Base-by-base conservation (phyloP, 2,329 filamentous ascomycete genomes). In the Penicillium italicum region DNA sequence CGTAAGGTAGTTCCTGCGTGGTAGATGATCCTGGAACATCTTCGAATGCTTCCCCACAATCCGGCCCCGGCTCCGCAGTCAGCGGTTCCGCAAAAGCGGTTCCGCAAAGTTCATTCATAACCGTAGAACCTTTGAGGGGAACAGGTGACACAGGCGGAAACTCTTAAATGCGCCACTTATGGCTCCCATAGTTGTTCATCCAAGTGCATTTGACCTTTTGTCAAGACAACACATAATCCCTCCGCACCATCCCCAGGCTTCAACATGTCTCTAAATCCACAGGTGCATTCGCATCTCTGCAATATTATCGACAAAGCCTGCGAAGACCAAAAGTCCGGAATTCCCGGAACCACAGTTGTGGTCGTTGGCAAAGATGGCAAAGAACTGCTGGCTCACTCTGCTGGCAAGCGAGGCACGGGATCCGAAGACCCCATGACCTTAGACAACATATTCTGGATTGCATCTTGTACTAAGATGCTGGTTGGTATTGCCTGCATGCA, bases 371-470 rank as follows among this genome's bases (percentile, higher is more conserved):
- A 51, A 51, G 40, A 45, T 45, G 53, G 53, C 22, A 43, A 55
- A 2, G 41, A 45, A 38, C 8, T 55, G 18, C 36, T 55, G 8
- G 34, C 38, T 10, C 46, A 55, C 28, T 36, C 53, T 9, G 31
- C 47, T 5, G 50, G 50, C 11, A 48, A 53, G 8, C 31, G 34
- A 41, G 50, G 50, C 1, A 4, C 36, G 7, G 43, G 77, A 80
- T 9, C 66, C 80, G 0, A 79, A 82, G 59, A 72, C 74, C 2
- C 74, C 7, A 84, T 61, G 71, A 80, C 0, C 70, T 78, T 48
- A 10, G 0, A 83, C 76, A 9, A 72, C 84, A 47, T 58, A 1
- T 88, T 86, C 63, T 83, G 80, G 79, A 79, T 83, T 20, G 80
- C 80, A 1, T 80, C 77, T 1, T 82, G 79, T 64, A 81, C 78